These are phyloP conservation scores for Neurospora africana DNA, from an alignment of 495 filamentous ascomycete genomes.

Conservation along the genomic window DNA sequence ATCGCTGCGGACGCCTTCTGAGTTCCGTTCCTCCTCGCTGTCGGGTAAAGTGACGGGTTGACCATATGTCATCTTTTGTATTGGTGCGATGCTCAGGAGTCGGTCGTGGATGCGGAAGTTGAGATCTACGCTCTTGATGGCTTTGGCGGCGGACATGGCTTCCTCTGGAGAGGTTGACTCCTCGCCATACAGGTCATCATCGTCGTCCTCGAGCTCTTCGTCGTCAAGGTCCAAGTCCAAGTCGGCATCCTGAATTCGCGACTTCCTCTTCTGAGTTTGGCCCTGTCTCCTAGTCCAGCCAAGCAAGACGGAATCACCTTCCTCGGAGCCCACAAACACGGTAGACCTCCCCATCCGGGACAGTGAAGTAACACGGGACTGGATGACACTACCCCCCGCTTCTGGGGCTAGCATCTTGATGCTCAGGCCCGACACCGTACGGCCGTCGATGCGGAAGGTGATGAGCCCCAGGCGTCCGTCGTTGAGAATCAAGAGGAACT, in stretches of 20 bases:
- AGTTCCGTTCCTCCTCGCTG: conserved; percentile 33
- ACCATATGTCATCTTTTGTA: conserved; percentile 60
- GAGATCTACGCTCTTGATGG: conserved; percentile 47
- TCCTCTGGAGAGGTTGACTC: conserved; percentile 32
- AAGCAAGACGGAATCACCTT: conserved; percentile 71
- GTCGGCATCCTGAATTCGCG: conserved; percentile 35
- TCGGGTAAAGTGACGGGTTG: conserved; percentile 32
- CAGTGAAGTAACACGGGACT: conserved; percentile 56
- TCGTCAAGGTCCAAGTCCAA: conserved; percentile 45
- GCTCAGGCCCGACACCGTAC: conserved; percentile 77
- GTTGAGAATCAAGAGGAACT: conserved; percentile 73
- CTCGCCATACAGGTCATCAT: conserved; percentile 61
- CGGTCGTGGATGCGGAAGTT: conserved; percentile 66
- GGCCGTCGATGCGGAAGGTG: conserved; percentile 80
- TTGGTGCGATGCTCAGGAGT: conserved; percentile 65
- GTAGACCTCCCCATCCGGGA: conserved; percentile 55
- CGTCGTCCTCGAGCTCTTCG: conserved; percentile 37
- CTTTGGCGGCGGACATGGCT: conserved; percentile 14
- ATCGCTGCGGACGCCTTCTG: conserved; percentile 36
- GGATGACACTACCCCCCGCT: conserved; percentile 49
- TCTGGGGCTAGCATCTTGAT: conserved; percentile 51
- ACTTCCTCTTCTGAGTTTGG: conserved; percentile 42
- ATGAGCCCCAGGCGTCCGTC: conserved; percentile 67
- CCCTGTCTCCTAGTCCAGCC: conserved; percentile 58
- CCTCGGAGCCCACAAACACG: conserved; percentile 78